Percentiles rank a stretch among this genome's conserved stretches.
phyloP scores from a whole-genome alignment of 345 rosid species.

The Theobroma cacao region DNA sequence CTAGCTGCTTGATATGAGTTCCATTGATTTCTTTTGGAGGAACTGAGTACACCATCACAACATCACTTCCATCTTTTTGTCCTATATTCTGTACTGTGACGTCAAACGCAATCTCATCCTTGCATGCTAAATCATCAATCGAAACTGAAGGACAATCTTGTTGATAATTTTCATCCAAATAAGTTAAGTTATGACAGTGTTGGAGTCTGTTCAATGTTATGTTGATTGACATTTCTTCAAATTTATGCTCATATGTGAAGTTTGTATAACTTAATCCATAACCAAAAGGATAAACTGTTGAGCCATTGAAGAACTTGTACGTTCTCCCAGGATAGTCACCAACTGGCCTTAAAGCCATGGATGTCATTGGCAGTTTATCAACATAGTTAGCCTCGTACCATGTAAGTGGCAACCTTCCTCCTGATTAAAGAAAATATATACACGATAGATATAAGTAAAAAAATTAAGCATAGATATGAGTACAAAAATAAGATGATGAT shows the following conservation, averaged over 20 bases:
- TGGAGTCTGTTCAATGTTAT: conserved; percentile 20
- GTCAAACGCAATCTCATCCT: neutral
- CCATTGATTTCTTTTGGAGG: conserved; percentile 26
- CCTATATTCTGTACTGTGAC: conserved; percentile 23
- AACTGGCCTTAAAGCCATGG: conserved; percentile 36
- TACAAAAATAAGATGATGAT: too few species aligned
- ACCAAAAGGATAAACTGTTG: too few species aligned
- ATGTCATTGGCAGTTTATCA: conserved; percentile 42
- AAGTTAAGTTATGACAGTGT: conserved; percentile 24
- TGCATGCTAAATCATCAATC: conserved; percentile 7
- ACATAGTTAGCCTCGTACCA: conserved; percentile 29
- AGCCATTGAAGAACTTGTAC: too few species aligned
- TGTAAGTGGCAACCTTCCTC: conserved; percentile 45
- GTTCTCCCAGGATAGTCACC: conserved; percentile 37
- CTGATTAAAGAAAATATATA: conserved; percentile 7
- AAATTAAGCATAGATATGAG: too few species aligned
- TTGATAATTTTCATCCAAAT: neutral
- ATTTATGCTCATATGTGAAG: conserved; percentile 10
- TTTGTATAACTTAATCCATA: too few species aligned
- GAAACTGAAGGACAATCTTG: conserved; percentile 18
- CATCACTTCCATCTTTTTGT: conserved; percentile 29
- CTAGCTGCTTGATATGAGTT: conserved; percentile 26
- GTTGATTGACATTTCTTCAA: neutral
- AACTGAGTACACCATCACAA: conserved; percentile 29
- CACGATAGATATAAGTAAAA: too few species aligned